A percentile compares a stretch with the other conserved stretches of the same genome.
These are phyloP conservation scores for Claviceps pazoutovae DNA, from an alignment of 2,329 filamentous ascomycete genomes.

Conservation along the genomic window DNA sequence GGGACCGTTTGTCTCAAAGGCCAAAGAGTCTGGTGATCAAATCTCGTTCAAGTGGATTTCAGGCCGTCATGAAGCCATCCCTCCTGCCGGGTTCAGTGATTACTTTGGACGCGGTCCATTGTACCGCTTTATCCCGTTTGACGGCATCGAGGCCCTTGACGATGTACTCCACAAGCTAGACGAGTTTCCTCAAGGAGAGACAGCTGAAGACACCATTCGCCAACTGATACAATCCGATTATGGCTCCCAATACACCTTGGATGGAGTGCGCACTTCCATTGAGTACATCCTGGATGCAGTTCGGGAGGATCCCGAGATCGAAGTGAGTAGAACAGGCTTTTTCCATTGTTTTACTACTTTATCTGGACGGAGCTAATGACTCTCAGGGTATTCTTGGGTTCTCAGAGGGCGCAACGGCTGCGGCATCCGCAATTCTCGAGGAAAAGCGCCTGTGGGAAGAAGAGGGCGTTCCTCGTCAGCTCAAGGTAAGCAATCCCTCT, in stretches of 20 bases:
- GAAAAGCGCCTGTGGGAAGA: conserved; percentile 26
- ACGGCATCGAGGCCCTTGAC: conserved; percentile 27
- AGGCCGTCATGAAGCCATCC: conserved; percentile 33
- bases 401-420: conserved; percentile 44
- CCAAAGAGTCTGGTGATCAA: conserved; percentile 7
- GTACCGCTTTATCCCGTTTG: conserved; percentile 39
- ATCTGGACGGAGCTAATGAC: not conserved
- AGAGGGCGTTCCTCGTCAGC: conserved; percentile 18
- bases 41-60: conserved; percentile 35
- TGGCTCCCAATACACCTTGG: not conserved
- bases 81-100: conserved; percentile 39
- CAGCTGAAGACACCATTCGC: conserved; percentile 41
- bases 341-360: not conserved
- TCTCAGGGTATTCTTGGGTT: conserved; percentile 41
- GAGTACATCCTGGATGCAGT: conserved; percentile 26
- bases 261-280: conserved; percentile 8
- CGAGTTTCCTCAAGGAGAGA: conserved; percentile 37
- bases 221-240: conserved; percentile 24
- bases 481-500: conserved; percentile 16
- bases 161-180: conserved; percentile 37
- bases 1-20: conserved; percentile 16
- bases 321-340: conserved; percentile 8
- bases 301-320: conserved; percentile 19
- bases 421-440: conserved; percentile 37
- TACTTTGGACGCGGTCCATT: conserved; percentile 43